Evolutionary conservation across 768 basidiomycete genomes (phyloP).

Genomic region (Boletales sp.): DNA sequence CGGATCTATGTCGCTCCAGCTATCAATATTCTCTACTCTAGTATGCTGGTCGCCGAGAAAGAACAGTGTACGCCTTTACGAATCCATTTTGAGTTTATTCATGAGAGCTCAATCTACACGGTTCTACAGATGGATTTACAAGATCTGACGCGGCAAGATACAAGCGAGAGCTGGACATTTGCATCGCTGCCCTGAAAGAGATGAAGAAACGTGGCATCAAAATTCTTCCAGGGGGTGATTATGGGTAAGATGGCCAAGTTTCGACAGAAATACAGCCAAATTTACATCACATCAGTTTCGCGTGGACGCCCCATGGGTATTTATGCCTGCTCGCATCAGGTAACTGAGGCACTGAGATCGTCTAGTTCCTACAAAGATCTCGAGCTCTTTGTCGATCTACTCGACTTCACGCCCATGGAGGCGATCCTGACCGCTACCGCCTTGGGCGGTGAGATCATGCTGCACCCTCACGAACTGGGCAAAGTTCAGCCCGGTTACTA

Average conservation of each 20-base stretch:
- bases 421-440: constrained; percentile 34
- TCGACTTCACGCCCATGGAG: constrained; percentile 36
- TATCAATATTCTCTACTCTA: constrained; percentile 28
- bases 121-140: constrained; percentile 18
- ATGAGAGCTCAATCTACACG: not conserved
- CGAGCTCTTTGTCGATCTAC: constrained; percentile 34
- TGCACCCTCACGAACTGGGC: constrained; percentile 34
- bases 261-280: not conserved
- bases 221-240: constrained; percentile 36
- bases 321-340: not conserved
- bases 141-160: constrained; percentile 18
- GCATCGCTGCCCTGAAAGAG: constrained; percentile 32
- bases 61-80: constrained; percentile 17
- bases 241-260: constrained; percentile 23
- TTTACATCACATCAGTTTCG: constrained; percentile 13
- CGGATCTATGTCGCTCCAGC: constrained; percentile 33
- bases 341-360: constrained; percentile 1
- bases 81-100: not conserved
- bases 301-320: constrained; percentile 33
- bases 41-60: constrained; percentile 24
- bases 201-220: constrained; percentile 36
- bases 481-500: constrained; percentile 36
- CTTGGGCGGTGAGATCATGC: constrained; percentile 35
- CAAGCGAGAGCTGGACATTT: constrained; percentile 31
- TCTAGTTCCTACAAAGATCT: constrained; percentile 33